Evolutionary conservation across 2,329 filamentous ascomycete genomes (phyloP), one percentile per base, ranked within the genome.

Genomic region (Chaetomiaceae sp.): DNA sequence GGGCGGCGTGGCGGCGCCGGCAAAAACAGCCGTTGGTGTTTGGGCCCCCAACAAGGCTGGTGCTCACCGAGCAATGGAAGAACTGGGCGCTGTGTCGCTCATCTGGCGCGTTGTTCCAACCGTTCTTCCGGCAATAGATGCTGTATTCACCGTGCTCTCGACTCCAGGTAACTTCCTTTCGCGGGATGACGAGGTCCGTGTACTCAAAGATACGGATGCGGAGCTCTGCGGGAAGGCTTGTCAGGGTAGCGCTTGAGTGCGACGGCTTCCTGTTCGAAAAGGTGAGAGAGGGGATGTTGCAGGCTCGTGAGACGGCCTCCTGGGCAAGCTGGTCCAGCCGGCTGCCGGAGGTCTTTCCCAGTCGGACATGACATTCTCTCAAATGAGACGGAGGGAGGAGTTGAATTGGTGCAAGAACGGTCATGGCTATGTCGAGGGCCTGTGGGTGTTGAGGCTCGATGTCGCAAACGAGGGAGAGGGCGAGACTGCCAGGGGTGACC

Each of bases 141-240:
- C 10, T 2, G 19, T 40, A 40, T 14, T 13, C 27, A 5, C 19
- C 17, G 35, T 33, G 10, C 12, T 40, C 25, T 5, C 35, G 5
- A 17, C 37, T 40, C 44, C 45, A 41, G 19, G 2, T 16, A 17
- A 48, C 45, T 16, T 48, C 37, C 20, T 34, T 48, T 7, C 21
- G 25, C 7, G 45, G 37, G 13, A 37, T 34, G 19, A 48, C 10
- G 10, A 48, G 38, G 20, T 48, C 35, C 37, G 45, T 48, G 12
- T 23, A 41, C 10, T 48, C 45, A 13, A 48, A 30, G 13, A 48
- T 41, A 3, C 27, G 46, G 16, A 49, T 20, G 5, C 39, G 39
- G 7, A 48, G 37, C 19, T 48, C 45, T 12, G 27, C 37, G 4
- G 45, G 45, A n/a, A 48, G 37, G 19, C 23, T 34, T n/a, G 34